Base-by-base conservation (phyloP, 164 flowering plant species). In the Macadamia integrifolia region DNA sequence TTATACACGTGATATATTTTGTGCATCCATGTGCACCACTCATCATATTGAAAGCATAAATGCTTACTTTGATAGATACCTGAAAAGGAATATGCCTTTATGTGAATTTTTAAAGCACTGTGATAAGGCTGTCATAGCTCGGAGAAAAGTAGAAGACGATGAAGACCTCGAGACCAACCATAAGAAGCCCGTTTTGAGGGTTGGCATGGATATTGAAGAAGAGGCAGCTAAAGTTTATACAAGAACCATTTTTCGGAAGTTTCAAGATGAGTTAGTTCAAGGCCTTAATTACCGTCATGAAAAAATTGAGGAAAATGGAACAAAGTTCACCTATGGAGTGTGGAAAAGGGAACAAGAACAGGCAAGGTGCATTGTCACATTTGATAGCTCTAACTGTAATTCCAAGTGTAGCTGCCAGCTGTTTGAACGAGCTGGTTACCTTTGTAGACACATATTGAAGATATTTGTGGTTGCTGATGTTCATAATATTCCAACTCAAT, bases 361-460 rank as follows among this genome's bases (percentile, higher is more conserved):
- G 18, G 9, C 59, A 11, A 29, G 62, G 55, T 18, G 57, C 17
- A 53, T 35, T 29, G 58, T 65, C 29, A 31, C 58, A 30, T 50
- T 30, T 52, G 46, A 50, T 13, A 8, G 23, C 31, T 29, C 23
- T 31, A 13, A 50, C 12, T 12, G 3, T 6, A 52, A 15, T 32
- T 58, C 23, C 5, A 65, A 50, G 13, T 65, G 67, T 65, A 50
- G 67, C 49, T 65, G 59, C 14, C 59, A 50, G 29, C 9, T 50
- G n/a, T 65, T 65, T 65, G 67, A 65, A 15, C 53, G 31, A 50
- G 43, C 58, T 11, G 58, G 58, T 1, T 65, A 65, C 23, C 11
- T 65, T 14, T 65, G 59, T 32, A 50, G 67, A 17, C 67, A 65
- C 28, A 52, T 65, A 2, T 17, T 65, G 13, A 67, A 67, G 62